Evolutionary conservation across 352 stramenopile genomes (phyloP), one percentile per base, ranked within the genome.

Genomic region (Aphanomyces euteiches): DNA sequence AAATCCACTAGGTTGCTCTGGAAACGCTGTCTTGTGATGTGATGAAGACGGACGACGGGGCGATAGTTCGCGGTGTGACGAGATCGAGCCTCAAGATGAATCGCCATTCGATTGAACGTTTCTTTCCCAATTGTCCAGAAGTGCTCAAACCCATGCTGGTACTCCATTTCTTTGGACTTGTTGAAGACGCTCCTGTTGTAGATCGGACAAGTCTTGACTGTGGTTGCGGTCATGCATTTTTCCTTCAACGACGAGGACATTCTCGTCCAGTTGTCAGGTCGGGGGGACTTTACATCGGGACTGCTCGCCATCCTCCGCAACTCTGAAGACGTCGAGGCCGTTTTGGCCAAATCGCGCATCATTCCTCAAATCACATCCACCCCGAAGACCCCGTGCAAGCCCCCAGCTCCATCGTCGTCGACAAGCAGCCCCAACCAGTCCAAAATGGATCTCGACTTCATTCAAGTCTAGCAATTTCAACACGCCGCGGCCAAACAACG

Each of bases 41-140:
- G 19, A 70, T 53, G 39, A 70, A 70, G 54, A 64, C 64, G 21
- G 64, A 70, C 54, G 54, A 70, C 39, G 64, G 64, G 4, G 64
- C 64, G 19, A 64, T 70, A 13, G 64, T 70, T 40, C 59, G 48
- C 5, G 64, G 64, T 6, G 54, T 70, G 15, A 56, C 53, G 0
- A 47, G 47, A 28, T 70, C 64, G 45, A 61, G 13, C 34, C 64
- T 70, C 54, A 70, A 70, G 21, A 70, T 70, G 43, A 70, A 38
- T 34, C 64, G 64, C 34, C 53, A 47, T 4, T 70, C 64, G 0
- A 70, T 70, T 45, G 36, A 34, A 43, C 28, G 34, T 13, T 70
- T 70, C 40, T 70, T 70, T 37, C 64, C 64, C 7, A 36, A 64
- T 43, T 70, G 64, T 43, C 64, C 64, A 17, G 64, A 70, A 17